Evolutionary conservation across 2,329 filamentous ascomycete genomes (phyloP).

Genomic region (Cytospora leucostoma): DNA sequence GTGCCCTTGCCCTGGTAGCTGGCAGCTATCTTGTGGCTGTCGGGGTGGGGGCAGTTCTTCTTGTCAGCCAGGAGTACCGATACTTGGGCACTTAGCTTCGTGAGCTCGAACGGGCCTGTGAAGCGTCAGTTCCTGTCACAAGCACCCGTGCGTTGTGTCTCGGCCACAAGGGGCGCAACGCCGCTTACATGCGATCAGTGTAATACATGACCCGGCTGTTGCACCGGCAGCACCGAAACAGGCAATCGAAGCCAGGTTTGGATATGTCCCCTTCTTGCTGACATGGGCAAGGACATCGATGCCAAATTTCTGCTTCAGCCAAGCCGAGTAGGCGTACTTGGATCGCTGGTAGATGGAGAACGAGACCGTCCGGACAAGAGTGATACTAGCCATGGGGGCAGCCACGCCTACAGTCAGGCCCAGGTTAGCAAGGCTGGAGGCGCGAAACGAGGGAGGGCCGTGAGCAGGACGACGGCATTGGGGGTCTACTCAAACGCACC

Average conservation of each 20-base stretch:
- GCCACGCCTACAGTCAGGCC: conserved; percentile 59
- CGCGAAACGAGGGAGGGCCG: not conserved
- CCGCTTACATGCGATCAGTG: conserved; percentile 70
- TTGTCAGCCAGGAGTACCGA: conserved; percentile 72
- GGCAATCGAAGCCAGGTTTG: conserved; percentile 70
- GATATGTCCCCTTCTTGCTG: conserved; percentile 68
- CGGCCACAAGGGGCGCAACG: not conserved
- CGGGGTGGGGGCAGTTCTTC: conserved; percentile 46
- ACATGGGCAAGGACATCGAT: conserved; percentile 74
- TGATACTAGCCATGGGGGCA: conserved; percentile 67
- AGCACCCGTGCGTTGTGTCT: not conserved
- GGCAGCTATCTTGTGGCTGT: conserved; percentile 60
- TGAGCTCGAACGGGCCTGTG: conserved; percentile 80
- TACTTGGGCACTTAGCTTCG: conserved; percentile 85
- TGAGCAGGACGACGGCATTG: not conserved
- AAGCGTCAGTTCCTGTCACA: conserved; percentile 5
- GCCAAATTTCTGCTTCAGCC: conserved; percentile 66
- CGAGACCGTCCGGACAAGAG: conserved; percentile 44
- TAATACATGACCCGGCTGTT: conserved; percentile 77
- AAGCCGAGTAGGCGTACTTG: conserved; percentile 72
- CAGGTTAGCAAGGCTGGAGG: conserved; percentile 2
- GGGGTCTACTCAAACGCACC: conserved; percentile 50
- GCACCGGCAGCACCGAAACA: conserved; percentile 80
- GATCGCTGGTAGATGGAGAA: conserved; percentile 66
- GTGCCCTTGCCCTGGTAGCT: conserved; percentile 81